phyloP scores from a whole-genome alignment of 345 rosid species.

The Excoecaria agallocha region DNA sequence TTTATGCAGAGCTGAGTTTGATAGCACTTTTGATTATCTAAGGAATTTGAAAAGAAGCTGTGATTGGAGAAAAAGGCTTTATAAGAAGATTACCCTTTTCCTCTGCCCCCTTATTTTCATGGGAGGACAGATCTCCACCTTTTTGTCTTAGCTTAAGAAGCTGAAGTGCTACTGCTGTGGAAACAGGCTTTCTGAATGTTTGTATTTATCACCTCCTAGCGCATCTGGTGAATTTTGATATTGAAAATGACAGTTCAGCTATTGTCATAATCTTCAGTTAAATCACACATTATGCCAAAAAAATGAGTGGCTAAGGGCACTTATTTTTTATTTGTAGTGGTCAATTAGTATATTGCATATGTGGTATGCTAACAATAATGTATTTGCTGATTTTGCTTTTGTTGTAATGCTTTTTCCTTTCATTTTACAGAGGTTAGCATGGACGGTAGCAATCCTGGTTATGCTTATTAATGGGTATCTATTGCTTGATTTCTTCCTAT shows the following conservation, averaged over 20 bases:
- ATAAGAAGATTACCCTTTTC: too few species aligned
- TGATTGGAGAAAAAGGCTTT: not conserved
- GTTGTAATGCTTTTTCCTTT: conserved; percentile 4
- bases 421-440: conserved; percentile 59
- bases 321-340: not conserved
- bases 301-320: not conserved
- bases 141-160: not conserved
- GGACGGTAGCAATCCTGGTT: conserved; percentile 87
- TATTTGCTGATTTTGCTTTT: not conserved
- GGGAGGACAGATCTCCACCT: not conserved
- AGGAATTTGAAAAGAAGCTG: not conserved
- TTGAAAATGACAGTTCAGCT: not conserved
- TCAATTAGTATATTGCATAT: not conserved
- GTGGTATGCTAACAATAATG: not conserved
- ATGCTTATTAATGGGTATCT: conserved; percentile 79
- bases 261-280: not conserved
- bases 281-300: not conserved
- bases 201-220: not conserved
- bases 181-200: not conserved
- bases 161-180: not conserved
- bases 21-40: too few species aligned
- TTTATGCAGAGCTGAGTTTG: too few species aligned
- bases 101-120: not conserved
- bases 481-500: conserved; percentile 65
- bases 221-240: not conserved